Base-by-base conservation (phyloP, 2,329 filamentous ascomycete genomes). In the Aspergillus uvarum region DNA sequence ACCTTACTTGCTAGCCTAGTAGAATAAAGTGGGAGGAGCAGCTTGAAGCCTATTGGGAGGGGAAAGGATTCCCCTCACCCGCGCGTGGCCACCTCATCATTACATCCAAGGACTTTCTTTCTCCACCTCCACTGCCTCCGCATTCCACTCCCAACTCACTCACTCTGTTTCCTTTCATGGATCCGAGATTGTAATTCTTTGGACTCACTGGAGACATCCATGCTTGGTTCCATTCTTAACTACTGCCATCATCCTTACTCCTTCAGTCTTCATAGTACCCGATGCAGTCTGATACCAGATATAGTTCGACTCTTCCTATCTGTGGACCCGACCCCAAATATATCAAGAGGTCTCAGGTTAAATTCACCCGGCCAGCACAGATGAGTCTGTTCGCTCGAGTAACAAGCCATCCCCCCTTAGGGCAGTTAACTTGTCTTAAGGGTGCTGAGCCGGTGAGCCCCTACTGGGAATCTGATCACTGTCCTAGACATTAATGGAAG, bases 401-500 rank as follows among this genome's bases (percentile, higher is more conserved):
- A 14, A 83, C 81, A 5, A 86, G 82, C 61, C 88, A 87, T 68
- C 93, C 93, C 12, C 86, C 91, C 1, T 76, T 96, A 54, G 91
- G 88, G 2, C 90, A 93, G 71, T 83, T 90, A 24, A 92, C 91
- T 1, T 81, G 85, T 52, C 70, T 90, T 21, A 74, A 79, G 26
- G 70, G 76, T 44, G 67, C 73, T 19, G 72, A 58, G 62, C 67
- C 59, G 29, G 19, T 51, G 7, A 16, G 2, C 24, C 24, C 12
- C 12, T 24, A 35, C 11, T 21, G 2, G 14, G 12, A 35, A 35
- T 16, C 12, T 35, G 14, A 35, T 35, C 14, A 35, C 3, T 16
- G 32, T 4, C 12, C 21, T 14, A 26, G 11, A 16, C 35, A 22
- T 31, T 48, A 54, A 47, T 31, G 4, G 5, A 3, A 10, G 24